These are phyloP conservation scores for Durio zibethinus DNA, from an alignment of 345 rosid genomes.

Conservation along the genomic window DNA sequence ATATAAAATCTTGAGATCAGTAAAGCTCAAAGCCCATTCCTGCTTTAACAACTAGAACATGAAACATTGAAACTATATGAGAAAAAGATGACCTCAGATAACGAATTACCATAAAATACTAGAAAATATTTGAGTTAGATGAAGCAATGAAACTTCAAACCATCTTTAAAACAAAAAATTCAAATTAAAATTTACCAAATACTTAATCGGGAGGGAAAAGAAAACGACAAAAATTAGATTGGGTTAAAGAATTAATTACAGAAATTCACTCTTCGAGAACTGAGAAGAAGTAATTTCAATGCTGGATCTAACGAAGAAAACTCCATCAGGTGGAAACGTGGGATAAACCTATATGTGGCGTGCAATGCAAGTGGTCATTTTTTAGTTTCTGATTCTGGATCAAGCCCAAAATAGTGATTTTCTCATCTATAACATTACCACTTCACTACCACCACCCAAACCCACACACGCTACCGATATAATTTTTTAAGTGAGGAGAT, in stretches of 20 bases:
- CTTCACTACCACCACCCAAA: too few relatives aligned
- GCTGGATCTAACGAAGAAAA: slow-evolving; percentile 75
- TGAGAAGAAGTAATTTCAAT: slow-evolving; percentile 70
- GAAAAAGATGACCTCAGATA: background rate
- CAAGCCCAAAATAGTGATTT: too few relatives aligned
- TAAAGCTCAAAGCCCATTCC: background rate
- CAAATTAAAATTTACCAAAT: background rate
- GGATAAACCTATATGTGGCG: too few relatives aligned
- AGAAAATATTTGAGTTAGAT: background rate
- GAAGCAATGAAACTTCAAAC: background rate
- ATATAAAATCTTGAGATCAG: slow-evolving; percentile 1
- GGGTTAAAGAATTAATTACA: slow-evolving; percentile 27
- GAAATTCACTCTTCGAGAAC: slow-evolving; percentile 77
- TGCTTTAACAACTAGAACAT: background rate
- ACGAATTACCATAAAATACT: background rate
- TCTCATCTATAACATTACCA: too few relatives aligned
- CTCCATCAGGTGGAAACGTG: slow-evolving; percentile 89
- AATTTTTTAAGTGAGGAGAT: too few relatives aligned
- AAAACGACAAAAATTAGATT: background rate
- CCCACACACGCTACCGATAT: too few relatives aligned
- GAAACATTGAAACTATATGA: background rate
- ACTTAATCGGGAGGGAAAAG: background rate
- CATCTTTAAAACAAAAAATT: slow-evolving; percentile 13
- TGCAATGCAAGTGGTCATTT: too few relatives aligned
- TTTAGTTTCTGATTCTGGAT: too few relatives aligned